A percentile compares a stretch with the other conserved stretches of the same genome.
These are phyloP conservation scores for Apiosordaria backusii DNA, from an alignment of 495 filamentous ascomycete species.

Conservation along the genomic window DNA sequence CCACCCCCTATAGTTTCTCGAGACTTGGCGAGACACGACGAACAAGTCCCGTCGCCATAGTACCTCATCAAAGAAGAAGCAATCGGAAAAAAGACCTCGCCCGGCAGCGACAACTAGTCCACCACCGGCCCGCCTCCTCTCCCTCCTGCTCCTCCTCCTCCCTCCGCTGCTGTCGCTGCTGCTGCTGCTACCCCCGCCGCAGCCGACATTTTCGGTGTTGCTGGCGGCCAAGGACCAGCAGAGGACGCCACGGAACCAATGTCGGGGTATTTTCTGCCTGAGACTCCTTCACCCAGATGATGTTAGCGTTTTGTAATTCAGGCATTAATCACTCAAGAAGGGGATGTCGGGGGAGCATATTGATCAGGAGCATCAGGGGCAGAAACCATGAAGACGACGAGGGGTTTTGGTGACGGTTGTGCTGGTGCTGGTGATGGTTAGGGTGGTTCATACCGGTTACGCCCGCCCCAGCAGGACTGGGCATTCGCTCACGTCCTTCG, in stretches of 20 bases:
- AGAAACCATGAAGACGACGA: not conserved
- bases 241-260: not conserved
- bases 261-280: constrained; percentile 7
- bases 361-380: not conserved
- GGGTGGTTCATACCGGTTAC: not conserved
- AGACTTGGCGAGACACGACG: too few species aligned
- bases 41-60: too few species aligned
- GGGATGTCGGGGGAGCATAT: not conserved
- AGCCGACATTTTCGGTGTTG: not conserved
- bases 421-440: not conserved
- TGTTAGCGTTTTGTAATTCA: not conserved
- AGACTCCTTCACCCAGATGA: not conserved
- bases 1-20: too few species aligned
- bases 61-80: not conserved
- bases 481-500: not conserved
- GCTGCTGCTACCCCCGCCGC: too few species aligned
- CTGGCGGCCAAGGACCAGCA: not conserved
- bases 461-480: not conserved
- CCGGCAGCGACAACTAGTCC: not conserved
- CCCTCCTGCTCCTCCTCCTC: not conserved
- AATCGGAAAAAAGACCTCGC: not conserved
- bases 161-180: too few species aligned
- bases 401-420: not conserved
- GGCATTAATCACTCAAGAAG: too few species aligned
- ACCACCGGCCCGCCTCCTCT: too few species aligned